Percentiles rank a stretch among this genome's conserved stretches.
Conservation (phyloP, 495 filamentous ascomycete species). For the Lophiostoma macrostomum region DNA sequence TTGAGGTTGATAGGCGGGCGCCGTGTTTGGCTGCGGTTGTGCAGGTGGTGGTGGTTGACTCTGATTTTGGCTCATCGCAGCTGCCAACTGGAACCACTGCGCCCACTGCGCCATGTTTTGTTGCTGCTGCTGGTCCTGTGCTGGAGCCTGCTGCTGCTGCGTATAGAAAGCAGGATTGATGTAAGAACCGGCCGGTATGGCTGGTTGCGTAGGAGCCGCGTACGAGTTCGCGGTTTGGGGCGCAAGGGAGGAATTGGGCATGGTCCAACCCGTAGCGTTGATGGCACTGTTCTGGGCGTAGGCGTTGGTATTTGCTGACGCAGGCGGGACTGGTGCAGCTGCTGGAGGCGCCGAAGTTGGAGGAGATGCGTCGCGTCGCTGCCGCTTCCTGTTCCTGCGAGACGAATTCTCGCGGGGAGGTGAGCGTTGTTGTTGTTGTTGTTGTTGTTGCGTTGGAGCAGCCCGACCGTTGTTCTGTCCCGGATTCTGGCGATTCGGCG, state of each 20-base stretch:
- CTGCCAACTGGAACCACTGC: constrained; percentile 15
- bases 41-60: constrained; percentile 1
- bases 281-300: constrained; percentile 13
- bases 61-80: constrained; percentile 8
- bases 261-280: not conserved
- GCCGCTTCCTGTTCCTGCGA: constrained; percentile 1
- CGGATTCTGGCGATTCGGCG: constrained; percentile 2
- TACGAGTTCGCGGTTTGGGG: not conserved
- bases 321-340: no score
- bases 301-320: constrained; percentile 9
- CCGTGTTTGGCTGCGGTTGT: not conserved
- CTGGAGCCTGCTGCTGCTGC: not conserved
- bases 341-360: not conserved
- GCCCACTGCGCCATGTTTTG: constrained; percentile 18
- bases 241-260: not conserved
- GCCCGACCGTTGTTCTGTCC: no score
- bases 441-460: no score
- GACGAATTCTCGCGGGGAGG: constrained; percentile 5
- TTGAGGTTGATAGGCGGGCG: not conserved
- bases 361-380: not conserved
- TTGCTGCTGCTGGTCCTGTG: not conserved
- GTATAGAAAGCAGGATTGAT: constrained; percentile 11
- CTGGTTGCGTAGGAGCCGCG: not conserved
- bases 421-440: not conserved
- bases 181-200: constrained; percentile 16